Evolutionary conservation across 805 yeast species (phyloP).

Genomic region (Candida ovalis): DNA sequence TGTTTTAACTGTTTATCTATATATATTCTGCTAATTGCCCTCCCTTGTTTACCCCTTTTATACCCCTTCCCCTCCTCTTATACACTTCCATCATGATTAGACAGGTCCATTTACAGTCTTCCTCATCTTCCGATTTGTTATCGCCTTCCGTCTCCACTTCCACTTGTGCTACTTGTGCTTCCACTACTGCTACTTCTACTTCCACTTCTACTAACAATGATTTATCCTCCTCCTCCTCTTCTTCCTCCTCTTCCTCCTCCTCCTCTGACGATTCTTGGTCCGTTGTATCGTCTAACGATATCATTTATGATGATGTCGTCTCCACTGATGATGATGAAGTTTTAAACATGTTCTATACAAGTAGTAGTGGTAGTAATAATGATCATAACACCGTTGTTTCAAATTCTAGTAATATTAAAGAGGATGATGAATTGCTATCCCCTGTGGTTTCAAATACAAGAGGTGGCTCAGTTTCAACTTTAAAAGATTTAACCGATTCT

Average conservation of each 20-base stretch:
- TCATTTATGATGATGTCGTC: constrained; percentile 17
- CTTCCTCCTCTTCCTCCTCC: constrained; percentile 6
- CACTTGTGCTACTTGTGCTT: too few relatives aligned
- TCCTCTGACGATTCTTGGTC: constrained; percentile 25
- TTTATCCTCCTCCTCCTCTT: background rate
- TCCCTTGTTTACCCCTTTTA: too few relatives aligned
- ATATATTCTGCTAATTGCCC: background rate
- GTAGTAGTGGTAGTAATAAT: background rate
- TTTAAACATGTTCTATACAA: background rate
- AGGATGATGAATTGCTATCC: too few relatives aligned
- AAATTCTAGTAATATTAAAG: too few relatives aligned
- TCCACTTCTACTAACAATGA: background rate
- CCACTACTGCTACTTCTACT: too few relatives aligned
- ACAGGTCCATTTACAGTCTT: too few relatives aligned
- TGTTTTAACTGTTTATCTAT: background rate
- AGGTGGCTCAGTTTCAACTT: constrained; percentile 15
- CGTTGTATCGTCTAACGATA: constrained; percentile 12
- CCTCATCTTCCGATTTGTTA: too few relatives aligned
- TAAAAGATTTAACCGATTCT: constrained; percentile 11
- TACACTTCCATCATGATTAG: background rate
- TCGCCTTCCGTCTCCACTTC: too few relatives aligned
- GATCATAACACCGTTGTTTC: background rate
- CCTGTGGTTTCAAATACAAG: background rate
- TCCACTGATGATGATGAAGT: constrained; percentile 17
- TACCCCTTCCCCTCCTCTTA: background rate